Percentiles rank a stretch among this genome's conserved stretches.
These are phyloP conservation scores for Rhododendron williamsianum DNA, from an alignment of 148 eudicot genomes.

Conservation along the genomic window DNA sequence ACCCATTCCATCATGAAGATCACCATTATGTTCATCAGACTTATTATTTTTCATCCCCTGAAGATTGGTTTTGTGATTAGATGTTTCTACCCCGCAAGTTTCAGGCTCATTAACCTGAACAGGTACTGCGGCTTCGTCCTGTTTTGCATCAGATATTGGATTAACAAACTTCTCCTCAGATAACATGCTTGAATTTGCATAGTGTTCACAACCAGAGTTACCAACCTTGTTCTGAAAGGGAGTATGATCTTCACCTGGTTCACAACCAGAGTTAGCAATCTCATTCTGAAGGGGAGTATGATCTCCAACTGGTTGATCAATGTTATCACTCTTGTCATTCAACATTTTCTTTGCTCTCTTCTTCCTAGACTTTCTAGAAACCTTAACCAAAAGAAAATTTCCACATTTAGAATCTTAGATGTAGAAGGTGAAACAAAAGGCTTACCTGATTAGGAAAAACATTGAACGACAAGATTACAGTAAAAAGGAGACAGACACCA, in stretches of 20 bases:
- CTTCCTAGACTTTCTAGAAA: slow-evolving; percentile 69
- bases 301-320: slow-evolving; percentile 24
- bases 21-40: slow-evolving; percentile 30
- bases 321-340: slow-evolving; percentile 29
- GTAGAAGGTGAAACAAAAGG: not conserved
- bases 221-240: slow-evolving; percentile 26
- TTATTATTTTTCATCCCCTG: slow-evolving; percentile 31
- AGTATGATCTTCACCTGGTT: slow-evolving; percentile 35
- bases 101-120: slow-evolving; percentile 27
- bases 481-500: not conserved
- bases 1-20: slow-evolving; percentile 32
- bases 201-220: slow-evolving; percentile 22
- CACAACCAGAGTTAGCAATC: slow-evolving; percentile 12
- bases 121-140: slow-evolving; percentile 18
- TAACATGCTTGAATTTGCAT: slow-evolving; percentile 17
- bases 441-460: not conserved
- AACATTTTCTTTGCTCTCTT: slow-evolving; percentile 39
- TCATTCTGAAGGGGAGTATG: slow-evolving; percentile 19
- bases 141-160: slow-evolving; percentile 27
- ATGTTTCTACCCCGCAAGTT: slow-evolving; percentile 22
- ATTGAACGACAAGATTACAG: not conserved
- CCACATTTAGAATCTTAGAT: not conserved
- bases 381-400: slow-evolving; percentile 40
- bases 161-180: slow-evolving; percentile 21
- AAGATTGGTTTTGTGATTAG: slow-evolving; percentile 18